Evolutionary conservation across 306 rosid species (phyloP), one percentile per base, ranked within the genome.

Genomic region (Casuarina equisetifolia): DNA sequence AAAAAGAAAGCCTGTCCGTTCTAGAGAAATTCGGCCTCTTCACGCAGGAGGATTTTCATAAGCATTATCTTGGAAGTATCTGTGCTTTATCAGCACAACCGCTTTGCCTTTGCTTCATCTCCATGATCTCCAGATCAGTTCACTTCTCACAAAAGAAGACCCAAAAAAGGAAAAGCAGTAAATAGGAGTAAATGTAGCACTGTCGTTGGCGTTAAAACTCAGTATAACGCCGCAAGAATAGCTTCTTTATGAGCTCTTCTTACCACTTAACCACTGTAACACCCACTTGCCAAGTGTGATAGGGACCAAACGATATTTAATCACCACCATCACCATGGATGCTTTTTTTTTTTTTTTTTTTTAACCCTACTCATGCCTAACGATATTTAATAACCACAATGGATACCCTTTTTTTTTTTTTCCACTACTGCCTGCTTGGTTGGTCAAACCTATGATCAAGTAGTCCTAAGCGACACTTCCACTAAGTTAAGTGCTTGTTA

Each of bases 171-270:
- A 38, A 61, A 69, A 70, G 49, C 11, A 43, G 53, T 48, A 78
- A 72, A 72, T 12, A 70, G 75, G 80, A 63, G 57, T 6, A 67
- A 73, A 74, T 55, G 35, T 20, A 76, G 71, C 46, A 19, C 6
- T 25, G 66, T 25, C 42, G 45, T 70, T 74, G 75, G 77, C 82
- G 76, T 77, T 77, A 74, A 25, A 5, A 64, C 52, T 59, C 42
- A 35, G 12, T 25, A 16, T 59, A 61, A 61, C 44, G 45, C 46
- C 69, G 36, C 45, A 63, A 39, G 10, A 16, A 63, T 16, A 62
- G 45, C 8, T 19, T 57, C 5, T 57, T 55, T 55, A 55, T 20
- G 62, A 7, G 62, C 32, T 32, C 3, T 59, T 59, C 32, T 39
- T 5, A 3, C 70, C 25, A 25, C 35, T 20, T 57, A 20, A 9